These are phyloP conservation scores for Beauveria sp. DNA, from an alignment of 2,329 filamentous ascomycete genomes.

Conservation along the genomic window DNA sequence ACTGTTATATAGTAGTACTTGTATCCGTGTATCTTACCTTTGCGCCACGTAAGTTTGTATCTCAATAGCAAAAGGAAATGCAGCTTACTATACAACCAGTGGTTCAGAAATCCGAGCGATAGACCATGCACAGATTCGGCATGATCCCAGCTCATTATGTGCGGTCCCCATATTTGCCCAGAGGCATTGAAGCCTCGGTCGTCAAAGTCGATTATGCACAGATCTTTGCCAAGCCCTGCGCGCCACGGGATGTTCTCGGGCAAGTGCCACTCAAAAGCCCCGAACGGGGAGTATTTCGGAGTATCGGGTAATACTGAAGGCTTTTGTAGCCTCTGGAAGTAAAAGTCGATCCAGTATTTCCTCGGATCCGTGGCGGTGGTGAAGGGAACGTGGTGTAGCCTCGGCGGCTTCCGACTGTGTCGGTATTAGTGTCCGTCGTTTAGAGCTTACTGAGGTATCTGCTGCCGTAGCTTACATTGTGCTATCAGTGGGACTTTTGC, in stretches of 20 bases:
- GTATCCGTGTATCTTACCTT: conserved; percentile 39
- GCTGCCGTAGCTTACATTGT: background rate
- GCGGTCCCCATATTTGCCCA: conserved; percentile 28
- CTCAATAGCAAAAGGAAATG: too few relatives aligned
- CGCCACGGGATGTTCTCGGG: conserved; percentile 23
- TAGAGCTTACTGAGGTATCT: background rate
- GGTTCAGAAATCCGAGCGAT: conserved; percentile 35
- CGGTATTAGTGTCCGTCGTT: background rate
- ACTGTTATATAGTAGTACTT: conserved; percentile 38
- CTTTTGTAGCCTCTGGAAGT: conserved; percentile 25
- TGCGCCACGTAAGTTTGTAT: background rate
- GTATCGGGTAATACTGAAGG: conserved; percentile 21
- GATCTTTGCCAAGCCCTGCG: conserved; percentile 27
- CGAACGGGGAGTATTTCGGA: conserved; percentile 22
- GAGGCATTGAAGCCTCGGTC: conserved; percentile 30
- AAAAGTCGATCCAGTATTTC: conserved; percentile 23
- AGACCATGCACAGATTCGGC: conserved; percentile 26
- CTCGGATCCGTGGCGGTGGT: conserved; percentile 13
- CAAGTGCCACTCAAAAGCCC: conserved; percentile 27
- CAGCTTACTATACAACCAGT: conserved; percentile 34
- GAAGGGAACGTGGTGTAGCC: background rate
- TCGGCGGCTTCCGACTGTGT: background rate
- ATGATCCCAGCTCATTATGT: conserved; percentile 29
- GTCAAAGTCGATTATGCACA: conserved; percentile 40
- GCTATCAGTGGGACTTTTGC: background rate